Base-by-base conservation (phyloP, 1,284 basidiomycete species). In the Leccinum angustisporum region DNA sequence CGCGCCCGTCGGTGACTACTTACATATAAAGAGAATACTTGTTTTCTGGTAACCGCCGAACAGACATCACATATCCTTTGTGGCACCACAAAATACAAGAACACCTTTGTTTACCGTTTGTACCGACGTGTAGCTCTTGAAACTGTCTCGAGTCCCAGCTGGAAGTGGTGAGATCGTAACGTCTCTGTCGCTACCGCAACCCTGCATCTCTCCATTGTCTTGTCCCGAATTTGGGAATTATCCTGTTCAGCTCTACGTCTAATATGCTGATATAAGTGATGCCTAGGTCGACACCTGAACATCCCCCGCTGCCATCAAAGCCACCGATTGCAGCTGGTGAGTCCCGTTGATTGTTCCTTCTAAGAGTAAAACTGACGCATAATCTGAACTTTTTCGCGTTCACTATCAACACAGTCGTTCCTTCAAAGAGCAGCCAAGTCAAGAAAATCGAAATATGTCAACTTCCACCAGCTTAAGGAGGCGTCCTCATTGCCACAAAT, bases 401-500 rank as follows among this genome's bases (percentile, higher is more conserved):
- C 40, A 3, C 13, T 57, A 31, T 31, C 40, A 68, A 16, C 38
- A 16, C 43, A n/a, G 25, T 31, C 8, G 33, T 53, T 25, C 31
- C 34, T 48, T 62, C 57, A 38, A 62, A 59, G 7, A 56, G 31
- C 57, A 65, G 50, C 48, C 54, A 33, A 53, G 53, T 51, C 10
- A 57, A 38, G 40, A n/a, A 46, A 54, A 58, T 58, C 38, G 25
- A 27, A 52, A 75, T 75, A 75, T 75, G 72, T 74, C 70, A 18
- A 70, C 72, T 48, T 72, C 73, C 48, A 63, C 72, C 31, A 72
- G 73, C 59, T 43, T 67, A 27, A 74, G 72, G 61, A 75, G 59
- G 59, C 75, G 72, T 25, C 72, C 72, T 40, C 74, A 74, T 56
- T 74, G 72, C 38, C 73, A 76, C 65, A 77, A 63, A 56, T 74